These are phyloP conservation scores for Torulaspora maleeae DNA, from an alignment of 805 yeast species.

Conservation along the genomic window DNA sequence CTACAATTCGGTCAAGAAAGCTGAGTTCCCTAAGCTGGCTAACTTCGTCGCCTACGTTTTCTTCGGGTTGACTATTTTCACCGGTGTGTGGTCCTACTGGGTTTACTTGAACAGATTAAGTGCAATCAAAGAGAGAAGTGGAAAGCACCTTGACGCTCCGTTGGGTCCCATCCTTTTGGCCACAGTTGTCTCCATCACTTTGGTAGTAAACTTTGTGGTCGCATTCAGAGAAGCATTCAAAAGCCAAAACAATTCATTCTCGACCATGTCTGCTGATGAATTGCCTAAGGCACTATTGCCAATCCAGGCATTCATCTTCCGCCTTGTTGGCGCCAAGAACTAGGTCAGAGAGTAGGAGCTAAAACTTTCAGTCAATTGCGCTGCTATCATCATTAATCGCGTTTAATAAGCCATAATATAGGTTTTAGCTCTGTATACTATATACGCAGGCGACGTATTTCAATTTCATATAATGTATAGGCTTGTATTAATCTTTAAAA, in stretches of 20 bases:
- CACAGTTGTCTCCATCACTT: conserved; percentile 57
- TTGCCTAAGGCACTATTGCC: conserved; percentile 24
- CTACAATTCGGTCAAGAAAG: conserved; percentile 64
- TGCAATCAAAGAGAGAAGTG: conserved; percentile 74
- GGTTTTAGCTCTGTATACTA: neutral
- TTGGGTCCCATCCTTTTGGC: conserved; percentile 84
- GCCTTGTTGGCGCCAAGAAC: conserved; percentile 35
- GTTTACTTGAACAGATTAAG: conserved; percentile 67
- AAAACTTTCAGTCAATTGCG: neutral
- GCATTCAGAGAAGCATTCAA: conserved; percentile 47
- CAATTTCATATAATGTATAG: neutral
- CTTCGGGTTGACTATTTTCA: conserved; percentile 74
- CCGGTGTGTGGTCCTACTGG: conserved; percentile 85
- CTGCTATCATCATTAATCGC: neutral
- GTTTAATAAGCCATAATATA: conserved; percentile 1
- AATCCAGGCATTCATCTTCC: conserved; percentile 32
- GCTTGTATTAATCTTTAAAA: neutral
- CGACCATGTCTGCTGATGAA: conserved; percentile 19
- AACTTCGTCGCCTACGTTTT: conserved; percentile 69
- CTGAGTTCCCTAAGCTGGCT: conserved; percentile 63
- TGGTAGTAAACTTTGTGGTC: conserved; percentile 66
- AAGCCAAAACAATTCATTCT: conserved; percentile 9
- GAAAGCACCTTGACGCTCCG: conserved; percentile 83
- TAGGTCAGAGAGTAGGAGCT: neutral
- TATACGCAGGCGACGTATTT: neutral